Evolutionary conservation across 768 basidiomycete species (phyloP), one percentile per base, ranked within the genome.

Genomic region (Collybia nuda): DNA sequence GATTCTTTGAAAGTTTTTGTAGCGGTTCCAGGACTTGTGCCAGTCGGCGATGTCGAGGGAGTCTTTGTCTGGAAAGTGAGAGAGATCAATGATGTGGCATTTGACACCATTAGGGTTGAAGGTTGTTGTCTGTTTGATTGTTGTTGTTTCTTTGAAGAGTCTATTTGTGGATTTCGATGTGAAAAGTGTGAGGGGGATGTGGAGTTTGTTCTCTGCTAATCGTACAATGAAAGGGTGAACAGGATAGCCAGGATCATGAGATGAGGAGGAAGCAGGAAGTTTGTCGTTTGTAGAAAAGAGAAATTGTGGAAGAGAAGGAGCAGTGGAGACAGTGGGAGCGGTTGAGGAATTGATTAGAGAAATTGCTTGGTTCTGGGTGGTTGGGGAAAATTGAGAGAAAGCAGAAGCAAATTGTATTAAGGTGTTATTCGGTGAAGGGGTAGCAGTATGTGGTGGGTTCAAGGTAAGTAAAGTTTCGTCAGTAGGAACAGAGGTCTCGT

Each of bases 11-110:
- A 61, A 61, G 15, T 26, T 12, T 24, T 32, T 18, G 32, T 54
- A 48, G 3, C 49, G 42, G 7, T 21, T 21, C 53, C 55, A 61
- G 5, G 51, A 44, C 43, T 61, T 53, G 28, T 52, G 47, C 57
- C 57, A 61, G 15, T 61, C 53, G 0, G 24, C 44, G 3, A 51
- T 40, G 28, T 55, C 53, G 8, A 61, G 46, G 8, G 24, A 22
- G 7, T 6, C 11, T 37, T 61, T 51, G 12, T 51, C 36, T 1
- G 51, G 54, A 36, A 62, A 62, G 14, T 48, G 41, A 8, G 46
- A 29, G 32, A 52, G 29, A 29, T 62, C 52, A 3, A 62, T 24
- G 32, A 61, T 46, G 9, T 47, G 44, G 18, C 32, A 24, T 24
- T 44, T 54, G 17, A 38, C 15, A 14, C 48, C 17, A 0, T 43